Percentiles rank a stretch among this genome's conserved stretches.
These are phyloP conservation scores for Westerdykella sp. DNA, from an alignment of 2,329 filamentous ascomycete species.

Conservation along the genomic window DNA sequence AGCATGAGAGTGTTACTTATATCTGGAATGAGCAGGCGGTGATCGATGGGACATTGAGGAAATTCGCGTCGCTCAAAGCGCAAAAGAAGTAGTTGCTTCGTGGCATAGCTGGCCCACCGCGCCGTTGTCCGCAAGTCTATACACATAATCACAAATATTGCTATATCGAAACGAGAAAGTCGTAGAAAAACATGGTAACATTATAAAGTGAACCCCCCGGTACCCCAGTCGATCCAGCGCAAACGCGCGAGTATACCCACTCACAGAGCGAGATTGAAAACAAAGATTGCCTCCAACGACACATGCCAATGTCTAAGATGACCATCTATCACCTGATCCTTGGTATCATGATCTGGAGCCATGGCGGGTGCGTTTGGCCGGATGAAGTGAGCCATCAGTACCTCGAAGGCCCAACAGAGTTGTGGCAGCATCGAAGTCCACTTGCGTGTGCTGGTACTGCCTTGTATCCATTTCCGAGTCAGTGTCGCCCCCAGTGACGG, in stretches of 20 bases:
- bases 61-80: slow-evolving; percentile 22
- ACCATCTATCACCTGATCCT: no score
- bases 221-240: no score
- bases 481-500: slow-evolving; percentile 1
- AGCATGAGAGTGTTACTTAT: slow-evolving; percentile 58
- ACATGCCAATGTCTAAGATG: no score
- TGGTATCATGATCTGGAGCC: slow-evolving; percentile 14
- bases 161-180: neutral
- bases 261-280: no score
- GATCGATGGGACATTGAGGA: slow-evolving; percentile 16
- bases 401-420: slow-evolving; percentile 29
- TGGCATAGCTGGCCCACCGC: neutral
- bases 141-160: neutral
- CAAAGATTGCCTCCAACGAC: no score
- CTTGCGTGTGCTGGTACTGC: slow-evolving; percentile 2
- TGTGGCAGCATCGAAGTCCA: slow-evolving; percentile 34
- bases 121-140: neutral
- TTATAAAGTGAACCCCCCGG: no score
- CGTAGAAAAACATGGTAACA: no score
- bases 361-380: slow-evolving; percentile 27
- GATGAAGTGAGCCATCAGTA: slow-evolving; percentile 16
- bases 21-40: slow-evolving; percentile 28
- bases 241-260: no score
- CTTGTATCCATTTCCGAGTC: slow-evolving; percentile 4
- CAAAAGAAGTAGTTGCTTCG: slow-evolving; percentile 9